A percentile compares a stretch with the other conserved stretches of the same genome.
phyloP scores from a whole-genome alignment of 2,329 filamentous ascomycete genomes.

The Ustilaginoidea virens region DNA sequence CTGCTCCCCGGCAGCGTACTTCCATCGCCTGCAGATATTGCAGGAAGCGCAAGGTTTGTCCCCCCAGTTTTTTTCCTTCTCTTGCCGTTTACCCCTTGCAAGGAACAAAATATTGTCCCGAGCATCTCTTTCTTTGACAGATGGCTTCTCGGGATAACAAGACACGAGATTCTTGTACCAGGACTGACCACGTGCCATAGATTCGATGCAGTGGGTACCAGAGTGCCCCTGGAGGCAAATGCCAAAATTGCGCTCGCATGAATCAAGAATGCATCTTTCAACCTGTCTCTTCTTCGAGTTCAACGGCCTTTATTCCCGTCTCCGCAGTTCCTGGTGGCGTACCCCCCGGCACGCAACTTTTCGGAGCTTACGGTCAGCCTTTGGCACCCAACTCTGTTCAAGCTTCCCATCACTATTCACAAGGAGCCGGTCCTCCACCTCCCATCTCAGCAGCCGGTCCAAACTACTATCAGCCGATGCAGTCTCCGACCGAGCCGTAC shows the following conservation, averaged over 20 bases:
- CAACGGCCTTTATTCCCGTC: constrained; percentile 43
- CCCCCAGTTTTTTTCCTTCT: no score
- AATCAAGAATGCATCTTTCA: constrained; percentile 47
- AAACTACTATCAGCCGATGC: constrained; percentile 25
- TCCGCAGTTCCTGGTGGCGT: constrained; percentile 42
- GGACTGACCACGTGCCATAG: constrained; percentile 17
- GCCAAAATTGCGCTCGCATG: constrained; percentile 45
- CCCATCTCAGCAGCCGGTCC: constrained; percentile 17
- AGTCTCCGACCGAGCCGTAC: constrained; percentile 28
- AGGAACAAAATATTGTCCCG: no score
- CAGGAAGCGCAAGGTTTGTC: constrained; percentile 40
- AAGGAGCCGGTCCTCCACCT: constrained; percentile 8
- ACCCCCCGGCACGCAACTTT: constrained; percentile 39
- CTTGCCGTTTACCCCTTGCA: no score
- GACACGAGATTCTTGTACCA: no score
- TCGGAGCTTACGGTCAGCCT: constrained; percentile 42
- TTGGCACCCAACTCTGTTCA: constrained; percentile 21
- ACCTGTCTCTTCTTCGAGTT: constrained; percentile 39
- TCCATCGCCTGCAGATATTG: constrained; percentile 47
- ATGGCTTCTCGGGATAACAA: no score
- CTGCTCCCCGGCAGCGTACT: constrained; percentile 41
- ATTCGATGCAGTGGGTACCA: constrained; percentile 47
- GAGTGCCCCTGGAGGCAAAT: constrained; percentile 42
- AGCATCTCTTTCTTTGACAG: no score
- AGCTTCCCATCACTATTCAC: constrained; percentile 9